Percentiles rank a stretch among this genome's conserved stretches.
phyloP scores from a whole-genome alignment of 2,329 filamentous ascomycete species.

The Akanthomyces uredinophilus region DNA sequence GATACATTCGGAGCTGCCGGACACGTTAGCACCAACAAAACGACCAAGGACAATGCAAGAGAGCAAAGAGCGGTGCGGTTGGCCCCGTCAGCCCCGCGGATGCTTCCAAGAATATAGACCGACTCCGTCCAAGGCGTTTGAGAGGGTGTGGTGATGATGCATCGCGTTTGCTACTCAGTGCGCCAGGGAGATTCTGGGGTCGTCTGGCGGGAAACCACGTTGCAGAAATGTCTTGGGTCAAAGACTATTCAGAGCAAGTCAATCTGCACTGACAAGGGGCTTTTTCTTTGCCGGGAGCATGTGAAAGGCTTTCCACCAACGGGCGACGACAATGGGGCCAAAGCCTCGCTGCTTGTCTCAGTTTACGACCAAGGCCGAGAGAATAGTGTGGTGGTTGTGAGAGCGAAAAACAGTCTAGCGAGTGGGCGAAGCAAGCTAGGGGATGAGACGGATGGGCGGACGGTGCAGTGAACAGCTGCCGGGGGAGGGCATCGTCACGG shows the following conservation, averaged over 20 bases:
- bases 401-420: slow-evolving; percentile 1
- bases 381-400: slow-evolving; percentile 1
- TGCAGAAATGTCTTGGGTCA: slow-evolving; percentile 9
- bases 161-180: slow-evolving; percentile 10
- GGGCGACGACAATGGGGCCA: slow-evolving; percentile 15
- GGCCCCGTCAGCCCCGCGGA: background rate
- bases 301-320: slow-evolving; percentile 14
- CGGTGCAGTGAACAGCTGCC: background rate
- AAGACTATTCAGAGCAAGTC: background rate
- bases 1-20: slow-evolving; percentile 1
- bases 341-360: slow-evolving; percentile 25
- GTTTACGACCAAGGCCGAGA: slow-evolving; percentile 12
- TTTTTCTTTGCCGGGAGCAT: background rate
- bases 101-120: slow-evolving; percentile 7
- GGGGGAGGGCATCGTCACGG: background rate
- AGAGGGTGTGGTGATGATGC: slow-evolving; percentile 12
- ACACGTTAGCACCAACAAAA: background rate
- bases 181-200: background rate
- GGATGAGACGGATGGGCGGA: background rate
- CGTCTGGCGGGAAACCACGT: slow-evolving; percentile 1
- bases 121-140: background rate
- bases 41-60: background rate
- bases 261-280: background rate
- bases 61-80: background rate
- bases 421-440: background rate